These are phyloP conservation scores for Salvia splendens DNA, from an alignment of 257 asterid species.

Conservation along the genomic window DNA sequence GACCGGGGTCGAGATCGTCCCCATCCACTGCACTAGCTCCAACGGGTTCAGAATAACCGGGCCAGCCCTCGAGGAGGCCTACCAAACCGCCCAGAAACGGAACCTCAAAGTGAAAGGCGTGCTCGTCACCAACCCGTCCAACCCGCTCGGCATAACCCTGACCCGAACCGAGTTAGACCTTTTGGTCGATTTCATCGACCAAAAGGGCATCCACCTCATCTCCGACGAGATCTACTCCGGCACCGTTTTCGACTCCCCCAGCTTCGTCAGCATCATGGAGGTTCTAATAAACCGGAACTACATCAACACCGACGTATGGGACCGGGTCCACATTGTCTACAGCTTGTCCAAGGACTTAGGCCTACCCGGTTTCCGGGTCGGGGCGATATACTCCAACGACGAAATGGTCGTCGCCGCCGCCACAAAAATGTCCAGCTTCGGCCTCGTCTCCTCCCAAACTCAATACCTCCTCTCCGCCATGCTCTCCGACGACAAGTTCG, in stretches of 20 bases:
- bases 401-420: constrained; percentile 47
- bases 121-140: constrained; percentile 61
- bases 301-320: constrained; percentile 31
- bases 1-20: constrained; percentile 62
- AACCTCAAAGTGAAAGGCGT: constrained; percentile 64
- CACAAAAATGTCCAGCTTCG: constrained; percentile 69
- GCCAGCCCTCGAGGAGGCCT: constrained; percentile 54
- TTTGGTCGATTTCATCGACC: constrained; percentile 44
- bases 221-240: constrained; percentile 70
- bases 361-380: constrained; percentile 70
- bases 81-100: constrained; percentile 41
- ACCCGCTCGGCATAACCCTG: constrained; percentile 56
- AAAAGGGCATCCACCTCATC: constrained; percentile 51
- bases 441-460: constrained; percentile 61
- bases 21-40: constrained; percentile 55
- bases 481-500: constrained; percentile 56
- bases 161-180: constrained; percentile 40
- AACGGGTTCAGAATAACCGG: constrained; percentile 54
- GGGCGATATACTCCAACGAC: constrained; percentile 59
- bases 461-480: constrained; percentile 55
- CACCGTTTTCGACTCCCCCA: constrained; percentile 51
- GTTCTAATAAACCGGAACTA: constrained; percentile 28
- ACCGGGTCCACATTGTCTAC: constrained; percentile 63
- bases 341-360: constrained; percentile 65
- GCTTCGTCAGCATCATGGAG: constrained; percentile 51